These are phyloP conservation scores for Amoeboradix gromovi DNA, from an alignment of 371 early-diverging fungal genomes.

Conservation along the genomic window DNA sequence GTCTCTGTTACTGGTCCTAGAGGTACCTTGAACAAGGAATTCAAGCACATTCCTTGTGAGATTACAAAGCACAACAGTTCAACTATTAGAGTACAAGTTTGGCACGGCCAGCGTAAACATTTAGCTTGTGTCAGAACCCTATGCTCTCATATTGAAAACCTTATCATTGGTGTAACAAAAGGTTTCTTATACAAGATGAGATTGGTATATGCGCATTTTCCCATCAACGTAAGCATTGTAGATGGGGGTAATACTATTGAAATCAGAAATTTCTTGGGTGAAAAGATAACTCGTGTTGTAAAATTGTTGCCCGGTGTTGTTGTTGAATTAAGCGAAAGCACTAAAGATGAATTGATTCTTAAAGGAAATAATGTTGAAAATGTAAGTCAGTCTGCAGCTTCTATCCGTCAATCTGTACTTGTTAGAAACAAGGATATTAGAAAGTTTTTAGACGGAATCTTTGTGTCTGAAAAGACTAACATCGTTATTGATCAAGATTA, in stretches of 20 bases:
- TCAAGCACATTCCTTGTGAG: slow-evolving; percentile 81
- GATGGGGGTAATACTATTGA: slow-evolving; percentile 55
- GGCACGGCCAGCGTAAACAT: slow-evolving; percentile 94
- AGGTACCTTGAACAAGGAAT: slow-evolving; percentile 61
- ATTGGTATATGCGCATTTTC: slow-evolving; percentile 98
- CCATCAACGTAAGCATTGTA: slow-evolving; percentile 86
- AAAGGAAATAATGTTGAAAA: slow-evolving; percentile 83
- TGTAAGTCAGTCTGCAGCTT: slow-evolving; percentile 89
- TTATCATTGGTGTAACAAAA: slow-evolving; percentile 94
- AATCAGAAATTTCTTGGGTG: slow-evolving; percentile 98
- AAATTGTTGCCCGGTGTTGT: slow-evolving; percentile 70
- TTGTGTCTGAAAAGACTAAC: slow-evolving; percentile 6
- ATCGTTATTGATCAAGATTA: neutral
- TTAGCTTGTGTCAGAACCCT: slow-evolving; percentile 91
- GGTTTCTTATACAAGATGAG: slow-evolving; percentile 99
- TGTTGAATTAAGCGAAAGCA: slow-evolving; percentile 42
- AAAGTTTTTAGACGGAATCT: slow-evolving; percentile 94
- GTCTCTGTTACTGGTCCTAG: slow-evolving; percentile 21
- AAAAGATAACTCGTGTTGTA: slow-evolving; percentile 72
- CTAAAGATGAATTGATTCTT: slow-evolving; percentile 90
- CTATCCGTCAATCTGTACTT: slow-evolving; percentile 52
- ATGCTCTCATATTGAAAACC: slow-evolving; percentile 82
- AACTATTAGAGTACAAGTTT: slow-evolving; percentile 55
- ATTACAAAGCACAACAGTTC: slow-evolving; percentile 37
- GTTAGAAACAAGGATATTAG: slow-evolving; percentile 90